A percentile compares a stretch with the other conserved stretches of the same genome.
Conservation (phyloP, 2,329 filamentous ascomycete genomes). For the Didymella segeticola region DNA sequence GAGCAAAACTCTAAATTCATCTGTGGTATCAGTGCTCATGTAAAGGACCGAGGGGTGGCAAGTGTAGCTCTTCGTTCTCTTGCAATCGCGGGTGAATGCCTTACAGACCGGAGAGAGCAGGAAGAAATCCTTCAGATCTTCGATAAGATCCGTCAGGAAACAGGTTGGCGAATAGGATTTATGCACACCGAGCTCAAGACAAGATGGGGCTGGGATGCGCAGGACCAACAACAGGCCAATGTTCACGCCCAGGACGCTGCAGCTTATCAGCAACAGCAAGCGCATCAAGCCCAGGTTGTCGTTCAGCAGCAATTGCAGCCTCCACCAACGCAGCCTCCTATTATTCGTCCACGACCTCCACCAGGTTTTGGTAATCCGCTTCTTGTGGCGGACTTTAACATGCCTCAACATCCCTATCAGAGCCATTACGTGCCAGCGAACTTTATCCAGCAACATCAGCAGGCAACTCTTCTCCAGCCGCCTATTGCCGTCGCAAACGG, state of each 20-base stretch:
- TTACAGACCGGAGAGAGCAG: constrained; percentile 74
- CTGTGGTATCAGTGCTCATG: constrained; percentile 87
- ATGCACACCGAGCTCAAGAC: constrained; percentile 75
- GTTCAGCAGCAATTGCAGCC: constrained; percentile 21
- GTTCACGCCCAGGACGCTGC: constrained; percentile 25
- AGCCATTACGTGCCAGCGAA: constrained; percentile 79
- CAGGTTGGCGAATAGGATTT: constrained; percentile 77
- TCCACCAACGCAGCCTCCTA: constrained; percentile 18
- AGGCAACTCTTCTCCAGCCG: constrained; percentile 29
- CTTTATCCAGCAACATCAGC: constrained; percentile 45
- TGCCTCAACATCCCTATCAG: constrained; percentile 82
- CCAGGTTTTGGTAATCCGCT: constrained; percentile 72
- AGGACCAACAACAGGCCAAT: constrained; percentile 46
- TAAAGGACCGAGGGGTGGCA: constrained; percentile 79
- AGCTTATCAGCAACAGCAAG: constrained; percentile 31
- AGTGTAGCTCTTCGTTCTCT: constrained; percentile 81
- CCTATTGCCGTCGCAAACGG: constrained; percentile 28
- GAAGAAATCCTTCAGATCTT: constrained; percentile 81
- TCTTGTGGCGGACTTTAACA: constrained; percentile 74
- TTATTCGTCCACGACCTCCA: constrained; percentile 44
- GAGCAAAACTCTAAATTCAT: constrained; percentile 81
- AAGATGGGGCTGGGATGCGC: constrained; percentile 74
- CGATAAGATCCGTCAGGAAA: constrained; percentile 74
- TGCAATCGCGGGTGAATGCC: constrained; percentile 75
- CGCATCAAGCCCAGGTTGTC: constrained; percentile 20